Evolutionary conservation across 139 green algal genomes (phyloP), one percentile per base, ranked within the genome.

Genomic region (Raphidocelis subcapitata): DNA sequence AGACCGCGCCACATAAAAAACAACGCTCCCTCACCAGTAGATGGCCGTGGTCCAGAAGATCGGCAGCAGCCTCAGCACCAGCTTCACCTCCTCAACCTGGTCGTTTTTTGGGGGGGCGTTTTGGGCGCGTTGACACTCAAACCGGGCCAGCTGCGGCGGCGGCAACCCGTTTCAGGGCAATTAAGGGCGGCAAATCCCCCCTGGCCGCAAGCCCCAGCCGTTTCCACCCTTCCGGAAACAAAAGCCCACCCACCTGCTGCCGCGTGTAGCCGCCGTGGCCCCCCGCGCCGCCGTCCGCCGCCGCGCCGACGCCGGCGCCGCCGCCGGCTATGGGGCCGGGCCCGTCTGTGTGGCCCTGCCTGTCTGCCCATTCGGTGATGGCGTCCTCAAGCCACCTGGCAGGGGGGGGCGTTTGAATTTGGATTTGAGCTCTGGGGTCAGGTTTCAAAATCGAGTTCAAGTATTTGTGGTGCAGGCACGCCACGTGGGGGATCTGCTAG

Each of bases 11-110:
- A n/a, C n/a, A n/a, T n/a, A n/a, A n/a, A n/a, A n/a, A n/a, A n/a
- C n/a, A n/a, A n/a, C n/a, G n/a, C n/a, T n/a, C n/a, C n/a, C 81
- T 74, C 69, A 87, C 86, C 92, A 98, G 86, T 95, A 98, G 26
- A 95, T 46, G 62, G 94, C 89, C 31, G 87, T 95, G 71, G 90
- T 87, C 71, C 86, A 85, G 80, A 98, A 97, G 23, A 98, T 81
- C 47, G 93, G 94, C 69, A 97, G 81, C 81, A 98, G 86, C 54
- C 94, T 85, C 77, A 97, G 73, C 69, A 98, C 92, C 72, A 95
- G 78, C 82, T 94, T 93, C 26, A 98, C 94, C 86, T 98, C 93
- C 79, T 97, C 90, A 62, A 97, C 92, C 84, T 94, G 85, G 16
- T 72, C 5, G 23, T 14, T 14, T 8, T 8, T 61, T 33, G n/a